Evolutionary conservation across 441 rosid genomes (phyloP).

Genomic region (Croton laevigatus): DNA sequence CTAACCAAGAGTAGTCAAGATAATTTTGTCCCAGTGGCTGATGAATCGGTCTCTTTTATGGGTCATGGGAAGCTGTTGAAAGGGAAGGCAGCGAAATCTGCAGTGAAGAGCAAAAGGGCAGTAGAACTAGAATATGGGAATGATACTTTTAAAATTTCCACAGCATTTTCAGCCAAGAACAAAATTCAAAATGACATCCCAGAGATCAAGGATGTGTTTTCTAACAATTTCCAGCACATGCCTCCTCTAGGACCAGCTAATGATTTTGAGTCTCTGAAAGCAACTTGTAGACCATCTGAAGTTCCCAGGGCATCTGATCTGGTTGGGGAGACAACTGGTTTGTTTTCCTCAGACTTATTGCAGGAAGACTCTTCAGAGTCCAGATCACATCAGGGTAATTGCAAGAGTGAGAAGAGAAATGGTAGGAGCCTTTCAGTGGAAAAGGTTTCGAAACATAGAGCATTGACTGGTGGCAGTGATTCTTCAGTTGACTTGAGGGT

Average conservation of each 20-base stretch:
- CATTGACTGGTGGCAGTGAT: conserved; percentile 10
- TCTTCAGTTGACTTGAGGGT: conserved; percentile 28
- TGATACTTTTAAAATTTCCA: conserved; percentile 19
- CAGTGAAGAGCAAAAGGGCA: conserved; percentile 24
- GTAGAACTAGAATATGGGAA: conserved; percentile 21
- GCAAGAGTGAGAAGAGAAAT: conserved; percentile 27
- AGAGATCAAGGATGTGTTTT: conserved; percentile 23
- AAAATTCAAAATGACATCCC: conserved; percentile 22
- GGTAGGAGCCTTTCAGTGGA: conserved; percentile 21
- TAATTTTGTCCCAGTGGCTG: conserved; percentile 24
- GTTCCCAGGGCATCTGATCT: conserved; percentile 22
- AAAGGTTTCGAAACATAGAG: conserved; percentile 20
- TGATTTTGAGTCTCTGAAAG: conserved; percentile 24
- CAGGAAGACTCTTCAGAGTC: conserved; percentile 33
- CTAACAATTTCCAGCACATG: conserved; percentile 21
- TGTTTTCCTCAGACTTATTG: conserved; percentile 20
- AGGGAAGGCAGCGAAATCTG: conserved; percentile 26
- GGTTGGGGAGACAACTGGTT: conserved; percentile 21
- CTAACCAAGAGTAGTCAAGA: conserved; percentile 24
- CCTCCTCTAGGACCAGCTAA: conserved; percentile 18
- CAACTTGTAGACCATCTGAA: conserved; percentile 23
- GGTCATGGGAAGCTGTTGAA: conserved; percentile 24
- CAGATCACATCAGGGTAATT: conserved; percentile 25
- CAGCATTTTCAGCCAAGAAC: conserved; percentile 19
- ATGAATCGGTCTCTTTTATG: conserved; percentile 20